phyloP scores from a whole-genome alignment of 1,284 basidiomycete genomes.

The Apiotrichum gracile region DNA sequence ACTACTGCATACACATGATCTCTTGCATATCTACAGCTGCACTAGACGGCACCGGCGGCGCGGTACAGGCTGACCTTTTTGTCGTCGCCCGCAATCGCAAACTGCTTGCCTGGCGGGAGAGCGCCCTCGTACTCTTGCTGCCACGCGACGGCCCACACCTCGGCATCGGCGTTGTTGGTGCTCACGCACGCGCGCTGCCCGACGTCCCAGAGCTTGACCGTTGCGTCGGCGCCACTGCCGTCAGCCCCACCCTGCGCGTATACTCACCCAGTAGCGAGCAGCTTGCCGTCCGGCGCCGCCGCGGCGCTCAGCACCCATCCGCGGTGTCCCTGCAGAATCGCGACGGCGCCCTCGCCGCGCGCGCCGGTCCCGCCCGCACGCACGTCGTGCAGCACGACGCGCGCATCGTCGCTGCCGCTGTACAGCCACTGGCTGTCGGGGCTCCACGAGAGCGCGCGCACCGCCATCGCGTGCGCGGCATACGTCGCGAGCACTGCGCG shows the following conservation, averaged over 20 bases:
- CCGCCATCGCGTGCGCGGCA: constrained; percentile 76
- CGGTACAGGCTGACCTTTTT: constrained; percentile 62
- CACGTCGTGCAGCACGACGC: constrained; percentile 77
- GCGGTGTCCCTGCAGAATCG: constrained; percentile 71
- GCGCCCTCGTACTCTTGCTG: constrained; percentile 57
- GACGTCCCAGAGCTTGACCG: constrained; percentile 82
- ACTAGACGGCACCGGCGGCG: constrained; percentile 35
- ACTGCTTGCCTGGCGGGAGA: constrained; percentile 54
- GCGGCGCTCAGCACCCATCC: constrained; percentile 78
- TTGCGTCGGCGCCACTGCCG: constrained; percentile 70
- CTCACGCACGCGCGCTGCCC: constrained; percentile 68
- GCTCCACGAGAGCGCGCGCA: constrained; percentile 76
- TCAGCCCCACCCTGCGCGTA: not conserved
- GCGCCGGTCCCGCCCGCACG: constrained; percentile 40
- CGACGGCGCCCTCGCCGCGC: constrained; percentile 61
- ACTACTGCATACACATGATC: no score
- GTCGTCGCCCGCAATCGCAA: constrained; percentile 75
- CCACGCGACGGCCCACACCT: constrained; percentile 83
- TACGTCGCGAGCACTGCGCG: constrained; percentile 61
- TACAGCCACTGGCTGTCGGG: constrained; percentile 69
- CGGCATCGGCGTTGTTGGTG: constrained; percentile 67
- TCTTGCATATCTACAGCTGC: not conserved
- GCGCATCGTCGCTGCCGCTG: constrained; percentile 80
- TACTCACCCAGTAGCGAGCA: constrained; percentile 70
- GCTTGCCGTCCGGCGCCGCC: constrained; percentile 68